These are phyloP conservation scores for Cordyceps tenuipes DNA, from an alignment of 2,329 filamentous ascomycete genomes.

Conservation along the genomic window DNA sequence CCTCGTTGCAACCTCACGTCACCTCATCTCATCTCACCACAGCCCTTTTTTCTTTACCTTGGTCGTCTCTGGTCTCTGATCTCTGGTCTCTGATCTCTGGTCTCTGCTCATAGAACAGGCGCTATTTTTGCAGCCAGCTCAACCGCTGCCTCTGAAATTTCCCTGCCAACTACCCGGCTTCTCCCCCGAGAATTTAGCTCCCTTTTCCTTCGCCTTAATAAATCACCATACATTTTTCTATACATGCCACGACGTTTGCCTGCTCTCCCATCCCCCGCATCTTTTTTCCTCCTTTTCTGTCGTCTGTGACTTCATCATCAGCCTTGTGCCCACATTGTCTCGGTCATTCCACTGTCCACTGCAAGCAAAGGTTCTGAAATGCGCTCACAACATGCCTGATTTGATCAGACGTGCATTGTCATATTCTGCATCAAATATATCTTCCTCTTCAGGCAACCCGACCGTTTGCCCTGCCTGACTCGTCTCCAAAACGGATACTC, in stretches of 20 bases:
- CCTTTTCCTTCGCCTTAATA: not conserved
- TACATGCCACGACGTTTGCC: not conserved
- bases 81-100: not conserved
- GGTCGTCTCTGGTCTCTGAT: too few species aligned
- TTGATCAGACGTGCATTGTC: not conserved
- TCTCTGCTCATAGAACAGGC: not conserved
- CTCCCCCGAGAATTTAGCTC: not conserved
- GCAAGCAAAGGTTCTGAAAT: not conserved
- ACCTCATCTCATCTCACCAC: not conserved
- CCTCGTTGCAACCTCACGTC: not conserved
- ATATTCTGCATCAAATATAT: not conserved
- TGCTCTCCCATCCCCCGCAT: not conserved
- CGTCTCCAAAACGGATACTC: not conserved
- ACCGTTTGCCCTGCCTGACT: not conserved
- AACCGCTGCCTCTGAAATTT: too few species aligned
- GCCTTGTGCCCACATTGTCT: not conserved
- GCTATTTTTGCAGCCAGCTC: too few species aligned
- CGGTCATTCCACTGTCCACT: not conserved
- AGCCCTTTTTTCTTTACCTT: too few species aligned
- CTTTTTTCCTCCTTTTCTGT: not conserved
- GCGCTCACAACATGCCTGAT: not conserved
- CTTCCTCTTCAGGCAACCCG: not conserved
- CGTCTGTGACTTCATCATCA: not conserved
- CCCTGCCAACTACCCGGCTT: not conserved
- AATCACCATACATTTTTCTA: not conserved